Evolutionary conservation across 441 rosid genomes (phyloP).

Genomic region (Adansonia grandidieri): DNA sequence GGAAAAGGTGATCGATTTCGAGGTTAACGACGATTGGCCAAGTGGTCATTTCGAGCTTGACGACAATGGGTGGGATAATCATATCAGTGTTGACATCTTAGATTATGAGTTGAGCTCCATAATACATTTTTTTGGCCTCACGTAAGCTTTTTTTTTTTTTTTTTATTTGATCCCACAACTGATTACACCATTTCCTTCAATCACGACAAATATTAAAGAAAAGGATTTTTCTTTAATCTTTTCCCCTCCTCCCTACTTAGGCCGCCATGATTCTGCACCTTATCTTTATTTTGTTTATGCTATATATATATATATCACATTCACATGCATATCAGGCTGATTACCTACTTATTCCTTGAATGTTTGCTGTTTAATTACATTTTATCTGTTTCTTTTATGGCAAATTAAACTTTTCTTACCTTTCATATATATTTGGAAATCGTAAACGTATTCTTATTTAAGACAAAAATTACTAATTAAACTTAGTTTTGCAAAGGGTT

Average conservation of each 20-base stretch:
- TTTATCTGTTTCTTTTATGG: neutral
- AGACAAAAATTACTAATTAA: neutral
- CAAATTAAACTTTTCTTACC: neutral
- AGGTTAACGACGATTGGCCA: slow-evolving; percentile 41
- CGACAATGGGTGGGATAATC: slow-evolving; percentile 42
- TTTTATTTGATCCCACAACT: slow-evolving; percentile 8
- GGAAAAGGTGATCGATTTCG: slow-evolving; percentile 31
- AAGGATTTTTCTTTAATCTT: neutral
- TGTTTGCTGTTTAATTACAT: neutral
- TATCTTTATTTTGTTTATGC: slow-evolving; percentile 20
- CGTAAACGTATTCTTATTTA: neutral
- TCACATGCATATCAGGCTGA: slow-evolving; percentile 17
- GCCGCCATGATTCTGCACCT: slow-evolving; percentile 37
- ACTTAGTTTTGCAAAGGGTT: neutral
- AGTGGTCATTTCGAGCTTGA: slow-evolving; percentile 53
- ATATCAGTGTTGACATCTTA: slow-evolving; percentile 47
- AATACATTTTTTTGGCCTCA: slow-evolving; percentile 32
- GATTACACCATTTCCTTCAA: slow-evolving; percentile 42
- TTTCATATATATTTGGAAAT: neutral
- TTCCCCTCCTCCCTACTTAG: slow-evolving; percentile 19
- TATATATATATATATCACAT: neutral
- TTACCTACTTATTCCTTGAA: neutral
- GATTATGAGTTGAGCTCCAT: slow-evolving; percentile 27
- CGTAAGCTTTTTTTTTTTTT: slow-evolving; percentile 20
- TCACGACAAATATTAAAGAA: slow-evolving; percentile 38